A percentile compares a stretch with the other conserved stretches of the same genome.
phyloP scores from a whole-genome alignment of 805 yeast species.

The Nakazawaea siamensis region DNA sequence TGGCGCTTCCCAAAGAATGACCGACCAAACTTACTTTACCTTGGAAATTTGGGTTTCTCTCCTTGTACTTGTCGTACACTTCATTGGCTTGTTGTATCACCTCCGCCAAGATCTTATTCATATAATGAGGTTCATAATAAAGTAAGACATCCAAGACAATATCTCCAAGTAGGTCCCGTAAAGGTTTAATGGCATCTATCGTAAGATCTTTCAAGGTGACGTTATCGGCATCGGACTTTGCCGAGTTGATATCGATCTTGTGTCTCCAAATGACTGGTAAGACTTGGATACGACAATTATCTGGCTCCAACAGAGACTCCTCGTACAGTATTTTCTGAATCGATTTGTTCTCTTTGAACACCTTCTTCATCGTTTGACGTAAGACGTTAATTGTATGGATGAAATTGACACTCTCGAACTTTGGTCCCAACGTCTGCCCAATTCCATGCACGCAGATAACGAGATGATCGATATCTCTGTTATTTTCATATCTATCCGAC shows the following conservation, averaged over 20 bases:
- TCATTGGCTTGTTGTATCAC: constrained; percentile 60
- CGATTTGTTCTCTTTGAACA: constrained; percentile 32
- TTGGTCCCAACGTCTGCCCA: constrained; percentile 79
- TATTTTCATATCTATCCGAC: constrained; percentile 30
- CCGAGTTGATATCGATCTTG: constrained; percentile 52
- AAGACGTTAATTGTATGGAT: constrained; percentile 73
- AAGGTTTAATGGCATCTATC: constrained; percentile 66
- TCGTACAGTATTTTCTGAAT: constrained; percentile 28
- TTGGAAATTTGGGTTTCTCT: constrained; percentile 62
- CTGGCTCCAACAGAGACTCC: constrained; percentile 20
- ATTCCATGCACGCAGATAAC: constrained; percentile 92
- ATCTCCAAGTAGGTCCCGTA: constrained; percentile 77
- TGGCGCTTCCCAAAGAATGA: constrained; percentile 88
- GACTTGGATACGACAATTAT: constrained; percentile 66
- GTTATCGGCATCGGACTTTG: constrained; percentile 21
- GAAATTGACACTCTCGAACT: constrained; percentile 76
- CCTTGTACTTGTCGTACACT: constrained; percentile 47
- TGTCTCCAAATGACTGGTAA: constrained; percentile 92
- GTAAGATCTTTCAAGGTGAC: constrained; percentile 60
- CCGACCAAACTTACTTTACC: constrained; percentile 82
- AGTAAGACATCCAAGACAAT: constrained; percentile 78
- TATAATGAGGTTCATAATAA: constrained; percentile 65
- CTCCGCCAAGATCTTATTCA: constrained; percentile 48
- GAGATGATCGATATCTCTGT: constrained; percentile 42
- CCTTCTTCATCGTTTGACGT: constrained; percentile 45